Evolutionary conservation across 495 filamentous ascomycete genomes (phyloP), one percentile per base, ranked within the genome.

Genomic region (Penicillium longicatenatum): DNA sequence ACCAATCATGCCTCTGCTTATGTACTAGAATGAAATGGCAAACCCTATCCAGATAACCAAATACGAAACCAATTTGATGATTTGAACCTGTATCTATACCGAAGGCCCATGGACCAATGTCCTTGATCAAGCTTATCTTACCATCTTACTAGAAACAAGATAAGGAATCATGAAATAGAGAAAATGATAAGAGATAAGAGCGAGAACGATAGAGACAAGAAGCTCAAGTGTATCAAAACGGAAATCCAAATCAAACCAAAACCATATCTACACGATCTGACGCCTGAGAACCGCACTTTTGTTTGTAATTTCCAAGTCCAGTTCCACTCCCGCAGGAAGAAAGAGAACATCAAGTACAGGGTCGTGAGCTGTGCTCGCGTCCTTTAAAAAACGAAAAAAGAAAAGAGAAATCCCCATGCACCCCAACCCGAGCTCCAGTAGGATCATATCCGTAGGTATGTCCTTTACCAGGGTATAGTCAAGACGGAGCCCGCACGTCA

Each of bases 181-280:
- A 51, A 59, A 37, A 39, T 39, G 56, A 55, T 39, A 50, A 50
- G 31, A 50, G 55, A 61, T 41, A 49, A 42, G 45, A 56, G 50
- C 50, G 51, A 51, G 21, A 45, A 60, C 26, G 46, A 19, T 37
- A 51, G 43, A 53, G 17, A 59, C 59, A 54, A 57, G 50, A 60
- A 62, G 51, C 49, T 58, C 42, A 63, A 67, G 52, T 73, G 64
- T 75, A 75, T 70, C 53, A 63, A 52, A 52, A 50, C 48, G 47
- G 31, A 50, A 57, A 53, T 17, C 35, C 35, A 41, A 45, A 35
- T 37, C 49, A 51, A 51, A 37, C 17, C 39, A 59, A 64, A 59
- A 50, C 59, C 62, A 55, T 72, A 69, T 70, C 65, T 73, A 68
- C 66, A 70, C 48, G 60, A 66, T 64, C 58, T 53, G 60, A 72